Evolutionary conservation across 2,329 filamentous ascomycete genomes (phyloP), one percentile per base, ranked within the genome.

Genomic region (Lasiodiplodia hormozganensis): DNA sequence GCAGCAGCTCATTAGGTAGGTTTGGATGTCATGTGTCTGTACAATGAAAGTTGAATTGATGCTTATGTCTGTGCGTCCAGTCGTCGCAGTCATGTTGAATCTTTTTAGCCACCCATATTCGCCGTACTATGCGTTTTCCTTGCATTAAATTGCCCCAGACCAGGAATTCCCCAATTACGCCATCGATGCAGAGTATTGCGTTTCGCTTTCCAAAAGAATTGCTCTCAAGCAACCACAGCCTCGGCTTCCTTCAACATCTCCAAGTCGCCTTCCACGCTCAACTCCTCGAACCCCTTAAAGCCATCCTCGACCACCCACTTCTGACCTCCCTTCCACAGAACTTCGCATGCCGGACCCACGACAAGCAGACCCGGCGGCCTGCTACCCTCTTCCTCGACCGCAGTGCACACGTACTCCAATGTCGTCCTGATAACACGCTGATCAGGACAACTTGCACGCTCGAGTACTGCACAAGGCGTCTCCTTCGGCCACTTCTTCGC

Each of bases 391-490:
- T 92, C 89, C 77, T 97, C 94, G 56, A 99, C 89, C 0, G 96
- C 96, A 65, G 89, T 86, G 28, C 87, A 91, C 1, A 98, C 93
- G 74, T 91, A 86, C 73, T 89, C 86, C 28, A 99, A 81, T 0
- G 93, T 97, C 1, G 94, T 96, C 68, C 96, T 86, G 34, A 99
- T 94, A 18, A 99, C 92, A 60, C 95, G 86, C 82, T 99, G 96
- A 76, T 99, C 96, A 0, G 93, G 92, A 77, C 96, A 99, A 70
- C 92, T 97, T 6, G 96, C 96, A 43, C 96, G 87, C 81, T 99
- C 96, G 67, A 99, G 87, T 12, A 99, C 94, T 0, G 95, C 94
- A 75, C 95, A 97, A 0, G 95, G 94, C 0, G 94, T 96, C n/a
- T 82, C 80, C 40, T 80, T 80, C 0, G 95, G 95, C 90, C 93